Base-by-base conservation (phyloP, 2,329 filamentous ascomycete species). In the Coniochaeta pulveracea region DNA sequence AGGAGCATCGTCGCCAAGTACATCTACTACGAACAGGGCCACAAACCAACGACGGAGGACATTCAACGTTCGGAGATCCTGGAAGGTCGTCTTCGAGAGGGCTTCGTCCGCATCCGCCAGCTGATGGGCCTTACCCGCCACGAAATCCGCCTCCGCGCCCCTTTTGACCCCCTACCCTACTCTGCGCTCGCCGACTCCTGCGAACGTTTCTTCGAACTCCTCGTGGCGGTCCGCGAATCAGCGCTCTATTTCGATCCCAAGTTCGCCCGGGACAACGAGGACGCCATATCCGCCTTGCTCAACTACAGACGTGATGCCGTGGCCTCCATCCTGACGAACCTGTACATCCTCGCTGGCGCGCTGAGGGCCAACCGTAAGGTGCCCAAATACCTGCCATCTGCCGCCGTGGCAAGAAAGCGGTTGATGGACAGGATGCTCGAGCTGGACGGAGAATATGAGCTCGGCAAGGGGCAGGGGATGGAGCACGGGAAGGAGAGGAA, bases 141-240 rank as follows among this genome's bases (percentile, higher is more conserved):
- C 43, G 72, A 76, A 43, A 63, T 73, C 40, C 68, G 72, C 3
- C 59, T 76, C 22, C 64, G 71, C 15, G 69, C 61, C 2, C 66
- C 68, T 2, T 76, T 76, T 41, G 60, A 76, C 35, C 64, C 69
- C 1, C 50, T 68, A 2, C 69, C 70, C 0, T 75, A 74, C 47
- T 65, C 63, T 3, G 69, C 61, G 10, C 61, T 76, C 5, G 67
- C 72, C 30, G 63, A 67, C 40, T 57, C 61, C 6, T 72, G 66
- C 35, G 71, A 76, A 46, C 58, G 60, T 4, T 74, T 76, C 54
- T 73, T 75, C 41, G 71, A 75, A 40, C 66, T 73, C 39, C 58
- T 74, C 36, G 64, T 75, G 17, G 60, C 67, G 12, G 62, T 76
- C 4, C 65, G 72, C 6, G 70, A 76, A 44, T 68, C 69, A 3